These are phyloP conservation scores for Biancaea sappan DNA, from an alignment of 306 rosid genomes.

Conservation along the genomic window DNA sequence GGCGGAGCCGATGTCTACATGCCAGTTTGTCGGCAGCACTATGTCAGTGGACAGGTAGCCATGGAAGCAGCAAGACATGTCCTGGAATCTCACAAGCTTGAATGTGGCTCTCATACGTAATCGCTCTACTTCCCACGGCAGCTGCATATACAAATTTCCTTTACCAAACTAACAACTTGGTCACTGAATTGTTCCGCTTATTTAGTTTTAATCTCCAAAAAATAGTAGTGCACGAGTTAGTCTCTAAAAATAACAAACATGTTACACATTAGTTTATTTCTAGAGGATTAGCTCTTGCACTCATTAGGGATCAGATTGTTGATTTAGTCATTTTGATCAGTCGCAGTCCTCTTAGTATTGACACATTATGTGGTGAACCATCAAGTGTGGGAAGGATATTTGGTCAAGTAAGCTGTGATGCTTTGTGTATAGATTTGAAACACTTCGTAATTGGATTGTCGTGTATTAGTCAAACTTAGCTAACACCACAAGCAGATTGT, in stretches of 20 bases:
- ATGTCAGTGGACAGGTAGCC: constrained; percentile 72
- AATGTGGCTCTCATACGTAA: constrained; percentile 48
- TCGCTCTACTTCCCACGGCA: constrained; percentile 14
- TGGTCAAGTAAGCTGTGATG: not conserved
- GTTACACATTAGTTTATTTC: too few species aligned
- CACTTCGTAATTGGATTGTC: not conserved
- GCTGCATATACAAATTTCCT: too few species aligned
- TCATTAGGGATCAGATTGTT: too few species aligned
- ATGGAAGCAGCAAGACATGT: constrained; percentile 61
- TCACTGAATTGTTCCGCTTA: too few species aligned
- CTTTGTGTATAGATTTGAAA: constrained; percentile 8
- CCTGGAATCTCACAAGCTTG: constrained; percentile 55
- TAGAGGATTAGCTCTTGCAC: too few species aligned
- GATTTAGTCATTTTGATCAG: too few species aligned
- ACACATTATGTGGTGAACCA: not conserved
- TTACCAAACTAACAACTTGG: too few species aligned
- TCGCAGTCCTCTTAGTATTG: too few species aligned
- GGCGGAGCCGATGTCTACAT: constrained; percentile 88
- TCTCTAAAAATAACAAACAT: too few species aligned
- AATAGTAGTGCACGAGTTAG: too few species aligned
- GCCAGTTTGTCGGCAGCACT: constrained; percentile 95
- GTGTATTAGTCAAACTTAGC: not conserved
- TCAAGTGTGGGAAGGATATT: constrained; percentile 9
- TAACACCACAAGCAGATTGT: not conserved
- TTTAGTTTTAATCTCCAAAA: too few species aligned